A percentile compares a stretch with the other conserved stretches of the same genome.
phyloP scores from a whole-genome alignment of 371 early-diverging fungal species.

The Lichtheimia ramosa region DNA sequence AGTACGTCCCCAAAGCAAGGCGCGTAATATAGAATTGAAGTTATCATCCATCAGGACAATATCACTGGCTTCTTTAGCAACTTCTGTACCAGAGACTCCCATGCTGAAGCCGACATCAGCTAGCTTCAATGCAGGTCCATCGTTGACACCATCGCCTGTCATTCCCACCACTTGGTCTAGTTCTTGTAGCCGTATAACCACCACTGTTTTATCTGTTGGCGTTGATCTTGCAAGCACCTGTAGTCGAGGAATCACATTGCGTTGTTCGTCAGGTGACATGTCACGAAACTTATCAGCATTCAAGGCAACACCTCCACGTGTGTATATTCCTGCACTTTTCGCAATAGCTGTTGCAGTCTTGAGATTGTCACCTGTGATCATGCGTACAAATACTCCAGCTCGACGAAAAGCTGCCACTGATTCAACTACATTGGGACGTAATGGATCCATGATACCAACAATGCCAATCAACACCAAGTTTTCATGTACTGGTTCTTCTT shows the following conservation, averaged over 20 bases:
- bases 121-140: constrained; percentile 92
- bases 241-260: constrained; percentile 76
- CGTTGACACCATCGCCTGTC: constrained; percentile 98
- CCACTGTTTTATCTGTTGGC: constrained; percentile 91
- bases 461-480: constrained; percentile 76
- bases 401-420: constrained; percentile 78
- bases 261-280: constrained; percentile 78
- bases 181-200: constrained; percentile 83
- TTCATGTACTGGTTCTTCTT: constrained; percentile 56
- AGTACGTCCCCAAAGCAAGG: constrained; percentile 93
- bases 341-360: constrained; percentile 91
- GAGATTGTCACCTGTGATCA: constrained; percentile 97
- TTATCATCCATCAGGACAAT: constrained; percentile 97
- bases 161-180: constrained; percentile 93
- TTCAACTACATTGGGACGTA: constrained; percentile 84
- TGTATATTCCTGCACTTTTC: constrained; percentile 81
- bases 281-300: constrained; percentile 88
- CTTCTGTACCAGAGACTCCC: constrained; percentile 97
- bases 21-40: constrained; percentile 87
- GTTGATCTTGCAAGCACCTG: constrained; percentile 92
- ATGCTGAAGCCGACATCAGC: constrained; percentile 98
- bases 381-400: constrained; percentile 91
- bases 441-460: constrained; percentile 93
- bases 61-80: constrained; percentile 94
- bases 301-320: constrained; percentile 81